Conservation (phyloP, 805 yeast species). For the Priceomyces fermenticarens region DNA sequence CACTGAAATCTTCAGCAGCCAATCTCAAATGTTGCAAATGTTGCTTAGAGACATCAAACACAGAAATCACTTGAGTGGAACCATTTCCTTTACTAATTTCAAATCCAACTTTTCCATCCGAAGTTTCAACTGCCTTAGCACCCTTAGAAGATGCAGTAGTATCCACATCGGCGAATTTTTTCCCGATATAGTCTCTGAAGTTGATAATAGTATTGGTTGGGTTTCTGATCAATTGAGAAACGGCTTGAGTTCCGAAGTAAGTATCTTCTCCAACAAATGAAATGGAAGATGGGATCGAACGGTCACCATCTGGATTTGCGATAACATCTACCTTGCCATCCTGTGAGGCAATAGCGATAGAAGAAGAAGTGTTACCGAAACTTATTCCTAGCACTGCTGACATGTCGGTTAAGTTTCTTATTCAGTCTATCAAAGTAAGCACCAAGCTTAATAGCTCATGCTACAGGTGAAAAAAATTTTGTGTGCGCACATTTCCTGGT, state of each 20-base stretch:
- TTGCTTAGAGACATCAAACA: conserved; percentile 78
- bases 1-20: conserved; percentile 92
- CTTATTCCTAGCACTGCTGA: conserved; percentile 82
- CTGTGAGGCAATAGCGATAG: conserved; percentile 79
- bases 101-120: conserved; percentile 68
- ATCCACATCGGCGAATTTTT: conserved; percentile 62
- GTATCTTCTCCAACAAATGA: conserved; percentile 93
- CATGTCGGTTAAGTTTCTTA: conserved; percentile 16
- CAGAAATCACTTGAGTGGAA: conserved; percentile 53
- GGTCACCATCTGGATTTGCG: conserved; percentile 99
- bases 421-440: no score
- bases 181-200: conserved; percentile 92
- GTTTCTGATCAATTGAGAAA: conserved; percentile 88
- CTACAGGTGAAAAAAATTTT: conserved; percentile 8
- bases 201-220: conserved; percentile 80
- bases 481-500: conserved; percentile 1
- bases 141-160: conserved; percentile 48
- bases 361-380: conserved; percentile 93
- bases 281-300: conserved; percentile 89
- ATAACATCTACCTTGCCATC: conserved; percentile 96
- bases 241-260: conserved; percentile 96
- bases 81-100: conserved; percentile 51
- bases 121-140: conserved; percentile 55
- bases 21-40: conserved; percentile 76
- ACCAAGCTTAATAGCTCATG: background rate